Percentiles rank a stretch among this genome's conserved stretches.
Evolutionary conservation across 1,284 basidiomycete genomes (phyloP).

Genomic region (Tranzscheliella williamsii): DNA sequence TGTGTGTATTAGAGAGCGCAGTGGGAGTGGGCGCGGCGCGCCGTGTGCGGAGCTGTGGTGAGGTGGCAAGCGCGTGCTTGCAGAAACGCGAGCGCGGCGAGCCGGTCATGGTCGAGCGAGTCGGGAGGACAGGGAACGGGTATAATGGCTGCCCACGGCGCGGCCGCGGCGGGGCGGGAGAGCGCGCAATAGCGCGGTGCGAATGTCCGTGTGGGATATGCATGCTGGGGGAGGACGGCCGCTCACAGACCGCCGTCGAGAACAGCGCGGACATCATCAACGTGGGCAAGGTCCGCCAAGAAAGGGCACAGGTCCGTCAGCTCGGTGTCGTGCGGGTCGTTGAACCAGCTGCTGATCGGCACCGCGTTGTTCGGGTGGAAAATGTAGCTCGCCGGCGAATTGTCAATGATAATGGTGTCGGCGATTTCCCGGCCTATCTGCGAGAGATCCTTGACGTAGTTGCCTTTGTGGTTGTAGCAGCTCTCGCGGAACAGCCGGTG

Average conservation of each 20-base stretch:
- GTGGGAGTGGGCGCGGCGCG: no score
- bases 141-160: no score
- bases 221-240: not conserved
- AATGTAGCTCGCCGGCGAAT: slow-evolving; percentile 97
- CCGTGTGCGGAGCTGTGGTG: no score
- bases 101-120: no score
- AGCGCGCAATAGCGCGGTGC: no score
- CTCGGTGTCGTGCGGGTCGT: slow-evolving; percentile 79
- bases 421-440: slow-evolving; percentile 90
- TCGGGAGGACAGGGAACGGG: no score
- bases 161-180: no score
- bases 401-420: slow-evolving; percentile 96
- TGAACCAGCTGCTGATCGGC: slow-evolving; percentile 98
- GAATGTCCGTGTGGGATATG: no score
- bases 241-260: slow-evolving; percentile 66
- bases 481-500: slow-evolving; percentile 96
- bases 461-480: slow-evolving; percentile 98
- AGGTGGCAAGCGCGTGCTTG: no score
- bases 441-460: slow-evolving; percentile 98
- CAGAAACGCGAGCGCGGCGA: no score
- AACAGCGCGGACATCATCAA: slow-evolving; percentile 89
- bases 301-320: slow-evolving; percentile 92
- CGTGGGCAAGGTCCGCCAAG: slow-evolving; percentile 79
- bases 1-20: no score
- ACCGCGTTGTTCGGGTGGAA: slow-evolving; percentile 99